Base-by-base conservation (phyloP, 768 basidiomycete genomes). In the Jaapia argillacea region DNA sequence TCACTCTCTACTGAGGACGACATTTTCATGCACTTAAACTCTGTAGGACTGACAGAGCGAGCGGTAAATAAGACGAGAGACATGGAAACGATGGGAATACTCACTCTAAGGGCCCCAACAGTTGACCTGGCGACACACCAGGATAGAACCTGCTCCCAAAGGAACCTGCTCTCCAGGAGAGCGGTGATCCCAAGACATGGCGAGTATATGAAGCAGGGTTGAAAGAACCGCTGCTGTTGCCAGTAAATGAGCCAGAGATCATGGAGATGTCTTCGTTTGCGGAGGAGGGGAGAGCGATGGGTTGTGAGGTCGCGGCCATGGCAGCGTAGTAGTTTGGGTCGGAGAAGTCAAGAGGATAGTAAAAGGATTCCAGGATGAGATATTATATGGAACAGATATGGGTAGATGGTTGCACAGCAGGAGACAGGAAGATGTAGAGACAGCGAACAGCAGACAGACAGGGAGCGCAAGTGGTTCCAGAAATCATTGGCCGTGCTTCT, bases 131-230 rank as follows among this genome's bases (percentile, higher is more conserved):
- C 0, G 77, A 79, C 35, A 76, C 74, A 24, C 78, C 77, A 10
- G 77, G 74, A 39, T 76, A 75, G 58, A 81, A 72, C 6, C 79
- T 66, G 22, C 70, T 74, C 1, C 79, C 79, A 46, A 76, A 84
- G 0, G 81, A 83, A 25, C 76, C 76, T 0, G 72, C 67, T 4
- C 77, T 70, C 74, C 80, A 87, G 3, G 84, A 85, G 41, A 81
- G 66, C 36, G 84, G 83, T 0, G 82, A 85, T 43, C 81, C 80
- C 5, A 85, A 66, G 56, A 82, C 79, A 51, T 80, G 73, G 25
- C 79, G 65, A 24, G 77, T 75, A 64, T 79, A 85, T 0, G 78
- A 78, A 3, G 78, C 72, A 14, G 79, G 70, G 54, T 80, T 81
- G 60, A 82, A 79, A 3, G 63, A 57, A n/a, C 67, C 65, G 44